These are phyloP conservation scores for Malbranchea cinnamomea DNA, from an alignment of 2,329 filamentous ascomycete species.

Conservation along the genomic window DNA sequence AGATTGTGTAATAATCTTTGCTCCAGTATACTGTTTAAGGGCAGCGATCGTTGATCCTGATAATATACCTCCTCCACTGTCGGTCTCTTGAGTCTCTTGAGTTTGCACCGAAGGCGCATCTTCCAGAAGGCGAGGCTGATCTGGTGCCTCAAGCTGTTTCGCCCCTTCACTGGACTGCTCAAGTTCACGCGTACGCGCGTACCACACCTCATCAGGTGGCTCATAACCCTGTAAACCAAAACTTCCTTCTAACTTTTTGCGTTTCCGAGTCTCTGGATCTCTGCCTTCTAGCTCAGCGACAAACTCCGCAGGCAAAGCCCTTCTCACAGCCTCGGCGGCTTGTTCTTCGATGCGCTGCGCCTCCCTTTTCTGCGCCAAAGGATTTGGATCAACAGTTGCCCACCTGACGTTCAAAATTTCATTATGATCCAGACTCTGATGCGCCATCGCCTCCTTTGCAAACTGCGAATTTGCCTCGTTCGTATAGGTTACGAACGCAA, in stretches of 20 bases:
- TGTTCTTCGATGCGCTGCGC: constrained; percentile 84
- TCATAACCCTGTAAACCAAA: constrained; percentile 88
- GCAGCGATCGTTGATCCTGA: constrained; percentile 70
- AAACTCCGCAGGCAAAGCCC: constrained; percentile 76
- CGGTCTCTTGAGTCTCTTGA: constrained; percentile 8
- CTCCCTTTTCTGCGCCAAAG: constrained; percentile 84
- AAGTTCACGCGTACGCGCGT: constrained; percentile 59
- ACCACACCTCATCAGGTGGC: constrained; percentile 87
- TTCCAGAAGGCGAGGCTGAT: constrained; percentile 33
- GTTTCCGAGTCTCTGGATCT: constrained; percentile 72
- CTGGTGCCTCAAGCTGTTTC: constrained; percentile 40
- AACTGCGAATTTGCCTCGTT: constrained; percentile 86
- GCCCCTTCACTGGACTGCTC: constrained; percentile 47
- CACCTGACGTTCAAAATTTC: constrained; percentile 93
- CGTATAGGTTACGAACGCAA: constrained; percentile 87
- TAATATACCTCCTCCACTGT: constrained; percentile 51
- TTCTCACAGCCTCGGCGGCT: constrained; percentile 80
- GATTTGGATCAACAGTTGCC: constrained; percentile 94
- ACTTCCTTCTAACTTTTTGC: constrained; percentile 73
- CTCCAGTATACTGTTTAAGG: constrained; percentile 42
- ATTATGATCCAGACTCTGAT: constrained; percentile 78
- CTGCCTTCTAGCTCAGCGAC: constrained; percentile 88
- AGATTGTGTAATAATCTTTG: constrained; percentile 28
- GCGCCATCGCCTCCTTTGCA: constrained; percentile 89
- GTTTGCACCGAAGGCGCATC: constrained; percentile 19